Percentiles rank a stretch among this genome's conserved stretches.
Evolutionary conservation across 1,139 yeast species (phyloP).

Genomic region (Candida sp.): DNA sequence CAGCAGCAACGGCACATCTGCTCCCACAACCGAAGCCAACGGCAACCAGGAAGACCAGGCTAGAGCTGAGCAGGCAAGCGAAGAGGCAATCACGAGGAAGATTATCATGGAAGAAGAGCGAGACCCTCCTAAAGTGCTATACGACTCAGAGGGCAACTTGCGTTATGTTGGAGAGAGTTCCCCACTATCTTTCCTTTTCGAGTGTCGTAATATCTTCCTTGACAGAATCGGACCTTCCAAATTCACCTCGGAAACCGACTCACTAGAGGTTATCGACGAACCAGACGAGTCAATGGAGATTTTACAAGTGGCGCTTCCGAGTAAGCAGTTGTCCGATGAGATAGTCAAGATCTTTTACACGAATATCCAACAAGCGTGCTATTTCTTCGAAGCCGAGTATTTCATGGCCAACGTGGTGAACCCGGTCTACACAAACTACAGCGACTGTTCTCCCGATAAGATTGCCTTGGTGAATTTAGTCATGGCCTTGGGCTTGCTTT

Average conservation of each 20-base stretch:
- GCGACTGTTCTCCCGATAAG: slow-evolving; percentile 13
- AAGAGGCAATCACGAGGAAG: slow-evolving; percentile 12
- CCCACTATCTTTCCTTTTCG: slow-evolving; percentile 25
- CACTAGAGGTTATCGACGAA: slow-evolving; percentile 14
- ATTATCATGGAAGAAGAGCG: slow-evolving; percentile 2
- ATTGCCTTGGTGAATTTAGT: slow-evolving; percentile 15
- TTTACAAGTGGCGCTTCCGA: slow-evolving; percentile 15
- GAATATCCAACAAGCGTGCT: slow-evolving; percentile 14
- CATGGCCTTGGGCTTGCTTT: slow-evolving; percentile 16
- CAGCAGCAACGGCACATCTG: not conserved
- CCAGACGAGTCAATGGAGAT: slow-evolving; percentile 13
- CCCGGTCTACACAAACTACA: slow-evolving; percentile 13
- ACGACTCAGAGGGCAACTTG: slow-evolving; percentile 19
- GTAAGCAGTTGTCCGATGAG: slow-evolving; percentile 6
- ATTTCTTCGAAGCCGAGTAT: slow-evolving; percentile 13
- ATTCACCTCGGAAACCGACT: slow-evolving; percentile 11
- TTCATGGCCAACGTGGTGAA: slow-evolving; percentile 11
- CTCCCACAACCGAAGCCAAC: not conserved
- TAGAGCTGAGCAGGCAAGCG: slow-evolving; percentile 1
- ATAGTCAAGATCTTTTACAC: slow-evolving; percentile 11
- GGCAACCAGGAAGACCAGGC: not conserved
- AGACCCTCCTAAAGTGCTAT: slow-evolving; percentile 11
- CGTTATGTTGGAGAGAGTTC: slow-evolving; percentile 29
- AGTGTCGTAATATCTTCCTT: slow-evolving; percentile 24
- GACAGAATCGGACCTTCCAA: slow-evolving; percentile 15